Conservation (phyloP, 345 rosid genomes). For the Eucalyptus virginea region DNA sequence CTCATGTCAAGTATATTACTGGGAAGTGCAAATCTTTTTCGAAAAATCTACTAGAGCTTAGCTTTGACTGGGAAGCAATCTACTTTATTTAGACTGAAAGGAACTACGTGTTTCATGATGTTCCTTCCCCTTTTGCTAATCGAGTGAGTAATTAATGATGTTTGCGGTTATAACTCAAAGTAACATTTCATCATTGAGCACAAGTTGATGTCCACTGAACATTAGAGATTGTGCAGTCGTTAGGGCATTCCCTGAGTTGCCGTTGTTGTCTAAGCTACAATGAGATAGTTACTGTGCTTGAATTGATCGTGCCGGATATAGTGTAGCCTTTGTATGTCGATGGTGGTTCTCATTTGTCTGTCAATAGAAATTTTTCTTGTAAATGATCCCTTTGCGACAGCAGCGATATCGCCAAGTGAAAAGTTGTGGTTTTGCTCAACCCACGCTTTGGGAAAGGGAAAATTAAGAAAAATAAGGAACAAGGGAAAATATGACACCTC, state of each 20-base stretch:
- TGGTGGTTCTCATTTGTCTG: not conserved
- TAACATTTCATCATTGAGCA: rapidly evolving
- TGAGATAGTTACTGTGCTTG: not conserved
- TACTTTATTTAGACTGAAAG: not conserved
- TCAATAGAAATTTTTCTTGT: not conserved
- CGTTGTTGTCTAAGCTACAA: not conserved
- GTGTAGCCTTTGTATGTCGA: rapidly evolving
- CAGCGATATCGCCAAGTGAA: not conserved
- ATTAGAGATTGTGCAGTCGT: not conserved
- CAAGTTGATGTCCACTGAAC: not conserved
- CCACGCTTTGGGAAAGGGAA: not conserved
- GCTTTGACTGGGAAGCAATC: not conserved
- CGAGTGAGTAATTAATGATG: not conserved
- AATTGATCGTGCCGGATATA: not conserved
- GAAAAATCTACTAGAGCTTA: not conserved
- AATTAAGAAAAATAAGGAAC: not conserved
- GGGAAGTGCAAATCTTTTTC: not conserved
- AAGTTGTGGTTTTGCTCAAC: not conserved
- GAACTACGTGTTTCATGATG: not conserved
- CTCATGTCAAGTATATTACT: not conserved
- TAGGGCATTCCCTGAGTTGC: not conserved
- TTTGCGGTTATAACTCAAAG: not conserved
- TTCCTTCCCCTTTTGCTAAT: not conserved
- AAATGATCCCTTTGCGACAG: rapidly evolving
- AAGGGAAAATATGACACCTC: not conserved